These are phyloP conservation scores for Polygonum aviculare DNA, from an alignment of 148 eudicot species.

Conservation along the genomic window DNA sequence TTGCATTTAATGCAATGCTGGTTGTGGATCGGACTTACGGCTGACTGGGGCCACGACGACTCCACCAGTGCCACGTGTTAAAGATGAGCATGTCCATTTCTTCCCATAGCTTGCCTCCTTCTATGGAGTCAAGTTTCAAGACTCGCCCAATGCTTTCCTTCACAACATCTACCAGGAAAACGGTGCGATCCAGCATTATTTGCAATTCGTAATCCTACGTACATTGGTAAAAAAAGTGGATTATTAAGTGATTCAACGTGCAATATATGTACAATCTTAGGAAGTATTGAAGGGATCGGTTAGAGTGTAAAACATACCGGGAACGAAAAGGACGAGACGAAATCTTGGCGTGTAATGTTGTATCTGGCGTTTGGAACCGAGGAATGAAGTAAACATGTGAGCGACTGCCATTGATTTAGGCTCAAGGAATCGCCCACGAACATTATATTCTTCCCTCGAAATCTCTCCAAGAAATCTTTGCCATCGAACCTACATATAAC, in stretches of 20 bases:
- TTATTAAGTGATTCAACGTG: background rate
- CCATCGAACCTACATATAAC: conserved; percentile 51
- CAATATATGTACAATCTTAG: background rate
- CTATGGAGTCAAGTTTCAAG: conserved; percentile 60
- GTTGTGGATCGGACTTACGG: conserved; percentile 37
- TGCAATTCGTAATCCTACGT: conserved; percentile 74
- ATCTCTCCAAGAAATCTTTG: conserved; percentile 36
- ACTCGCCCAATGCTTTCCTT: conserved; percentile 50
- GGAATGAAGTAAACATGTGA: conserved; percentile 54
- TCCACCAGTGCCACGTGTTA: conserved; percentile 99
- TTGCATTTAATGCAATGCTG: no score
- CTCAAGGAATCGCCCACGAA: conserved; percentile 82
- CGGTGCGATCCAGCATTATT: conserved; percentile 57
- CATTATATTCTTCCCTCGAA: conserved; percentile 70
- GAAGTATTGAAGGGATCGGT: background rate
- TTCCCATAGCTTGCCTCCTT: conserved; percentile 60
- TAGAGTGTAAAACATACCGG: conserved; percentile 24
- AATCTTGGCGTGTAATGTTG: conserved; percentile 23
- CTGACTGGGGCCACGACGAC: conserved; percentile 71
- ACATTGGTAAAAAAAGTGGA: conserved; percentile 4
- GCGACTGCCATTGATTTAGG: conserved; percentile 77
- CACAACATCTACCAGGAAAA: conserved; percentile 68
- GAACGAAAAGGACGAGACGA: conserved; percentile 45
- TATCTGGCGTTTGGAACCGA: conserved; percentile 33
- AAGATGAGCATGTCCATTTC: conserved; percentile 71